phyloP scores from a whole-genome alignment of 2,329 filamentous ascomycete species.

The Colletotrichum gigasporum region DNA sequence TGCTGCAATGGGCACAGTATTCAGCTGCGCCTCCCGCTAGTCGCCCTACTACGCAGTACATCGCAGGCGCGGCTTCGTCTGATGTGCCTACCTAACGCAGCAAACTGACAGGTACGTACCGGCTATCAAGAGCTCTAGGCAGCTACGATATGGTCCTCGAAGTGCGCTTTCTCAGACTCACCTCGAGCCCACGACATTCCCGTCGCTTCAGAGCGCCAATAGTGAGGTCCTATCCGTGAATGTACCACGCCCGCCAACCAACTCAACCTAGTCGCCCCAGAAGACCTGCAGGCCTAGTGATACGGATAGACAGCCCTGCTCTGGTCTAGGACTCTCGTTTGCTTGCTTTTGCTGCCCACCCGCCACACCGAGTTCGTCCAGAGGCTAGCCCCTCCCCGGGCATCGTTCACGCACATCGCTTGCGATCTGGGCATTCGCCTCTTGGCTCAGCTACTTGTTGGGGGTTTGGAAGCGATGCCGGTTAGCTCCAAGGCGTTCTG shows the following conservation, averaged over 20 bases:
- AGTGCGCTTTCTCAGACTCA: neutral
- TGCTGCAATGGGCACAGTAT: neutral
- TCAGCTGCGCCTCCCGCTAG: conserved; percentile 24
- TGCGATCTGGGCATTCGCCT: neutral
- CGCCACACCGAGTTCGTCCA: conserved; percentile 2
- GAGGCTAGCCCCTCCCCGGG: conserved; percentile 15
- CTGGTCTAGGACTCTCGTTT: neutral
- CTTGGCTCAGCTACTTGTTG: neutral
- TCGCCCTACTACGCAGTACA: neutral
- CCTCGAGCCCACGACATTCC: conserved; percentile 2
- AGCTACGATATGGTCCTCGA: neutral
- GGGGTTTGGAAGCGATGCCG: neutral
- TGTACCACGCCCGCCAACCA: conserved; percentile 15
- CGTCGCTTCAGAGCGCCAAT: conserved; percentile 20
- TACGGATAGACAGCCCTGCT: conserved; percentile 4
- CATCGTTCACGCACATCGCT: neutral
- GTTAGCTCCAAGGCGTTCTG: neutral
- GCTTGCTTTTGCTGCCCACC: neutral
- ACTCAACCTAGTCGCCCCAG: conserved; percentile 8
- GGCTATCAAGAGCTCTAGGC: neutral
- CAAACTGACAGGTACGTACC: conserved; percentile 9
- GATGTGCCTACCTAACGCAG: neutral
- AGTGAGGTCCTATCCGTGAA: conserved; percentile 1
- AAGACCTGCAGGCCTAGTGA: neutral
- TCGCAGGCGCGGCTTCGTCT: neutral